These are phyloP conservation scores for Rosa rugosa DNA, from an alignment of 306 rosid species.

Conservation along the genomic window DNA sequence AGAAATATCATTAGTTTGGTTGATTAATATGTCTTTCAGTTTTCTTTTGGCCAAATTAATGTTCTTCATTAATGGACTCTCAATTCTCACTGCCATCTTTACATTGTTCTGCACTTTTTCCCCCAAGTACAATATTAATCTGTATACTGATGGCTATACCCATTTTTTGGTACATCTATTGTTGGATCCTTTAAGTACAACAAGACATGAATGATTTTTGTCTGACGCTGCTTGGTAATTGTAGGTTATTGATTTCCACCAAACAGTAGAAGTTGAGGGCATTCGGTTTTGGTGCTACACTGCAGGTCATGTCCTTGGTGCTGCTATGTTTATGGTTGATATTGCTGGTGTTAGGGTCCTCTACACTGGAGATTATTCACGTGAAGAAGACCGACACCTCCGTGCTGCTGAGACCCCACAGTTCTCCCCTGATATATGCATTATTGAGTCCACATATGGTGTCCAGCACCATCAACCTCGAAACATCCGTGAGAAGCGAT, in stretches of 20 bases:
- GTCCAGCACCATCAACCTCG: constrained; percentile 98
- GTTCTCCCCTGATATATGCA: constrained; percentile 93
- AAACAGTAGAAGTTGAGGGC: constrained; percentile 86
- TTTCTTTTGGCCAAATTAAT: no score
- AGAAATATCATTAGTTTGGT: no score
- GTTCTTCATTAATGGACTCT: not conserved
- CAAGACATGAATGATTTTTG: not conserved
- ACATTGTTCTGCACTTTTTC: not conserved
- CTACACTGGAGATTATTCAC: constrained; percentile 95
- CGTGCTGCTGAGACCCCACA: constrained; percentile 96
- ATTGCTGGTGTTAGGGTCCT: constrained; percentile 90
- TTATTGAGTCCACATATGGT: constrained; percentile 91
- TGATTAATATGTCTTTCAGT: not conserved
- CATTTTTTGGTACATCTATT: not conserved
- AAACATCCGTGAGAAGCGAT: constrained; percentile 76
- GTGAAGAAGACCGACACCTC: constrained; percentile 95
- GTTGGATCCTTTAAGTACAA: constrained; percentile 2
- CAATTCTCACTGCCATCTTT: not conserved
- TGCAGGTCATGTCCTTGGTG: constrained; percentile 98
- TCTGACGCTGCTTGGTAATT: constrained; percentile 26
- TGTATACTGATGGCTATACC: not conserved
- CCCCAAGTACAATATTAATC: not conserved
- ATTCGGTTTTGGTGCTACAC: constrained; percentile 96
- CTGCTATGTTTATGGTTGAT: constrained; percentile 99
- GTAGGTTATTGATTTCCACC: constrained; percentile 97